Evolutionary conservation across 108 stramenopile species (phyloP).

Genomic region (Heterococcus sp.): DNA sequence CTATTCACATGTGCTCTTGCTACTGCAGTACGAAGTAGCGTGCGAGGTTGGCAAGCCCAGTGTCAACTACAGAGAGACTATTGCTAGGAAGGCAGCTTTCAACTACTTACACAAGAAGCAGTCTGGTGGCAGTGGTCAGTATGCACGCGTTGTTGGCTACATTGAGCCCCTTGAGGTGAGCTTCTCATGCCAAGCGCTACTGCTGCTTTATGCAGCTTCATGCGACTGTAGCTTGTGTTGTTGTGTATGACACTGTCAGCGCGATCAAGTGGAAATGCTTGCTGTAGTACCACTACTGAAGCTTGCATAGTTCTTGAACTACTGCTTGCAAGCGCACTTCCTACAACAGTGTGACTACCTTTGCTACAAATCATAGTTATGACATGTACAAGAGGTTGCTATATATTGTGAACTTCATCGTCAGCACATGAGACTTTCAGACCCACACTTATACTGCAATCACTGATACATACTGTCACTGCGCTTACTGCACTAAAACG

Average conservation of each 20-base stretch:
- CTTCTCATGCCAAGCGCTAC: constrained; percentile 41
- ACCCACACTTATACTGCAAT: neutral
- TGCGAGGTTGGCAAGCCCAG: constrained; percentile 82
- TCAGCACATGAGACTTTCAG: neutral
- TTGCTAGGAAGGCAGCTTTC: constrained; percentile 72
- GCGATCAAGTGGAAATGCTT: neutral
- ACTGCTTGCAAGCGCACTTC: too few species aligned
- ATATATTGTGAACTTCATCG: neutral
- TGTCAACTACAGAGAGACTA: constrained; percentile 98
- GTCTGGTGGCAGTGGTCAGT: constrained; percentile 96
- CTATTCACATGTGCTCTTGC: neutral
- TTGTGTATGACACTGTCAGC: neutral
- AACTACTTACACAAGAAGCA: constrained; percentile 99
- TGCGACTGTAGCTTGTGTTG: neutral
- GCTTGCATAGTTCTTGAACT: neutral
- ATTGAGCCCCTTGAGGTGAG: constrained; percentile 74
- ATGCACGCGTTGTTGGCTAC: constrained; percentile 90
- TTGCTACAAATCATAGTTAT: too few species aligned
- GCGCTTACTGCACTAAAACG: neutral
- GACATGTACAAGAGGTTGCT: neutral
- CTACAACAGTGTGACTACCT: too few species aligned
- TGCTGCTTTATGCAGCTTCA: neutral
- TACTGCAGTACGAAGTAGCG: constrained; percentile 81
- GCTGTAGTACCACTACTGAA: neutral
- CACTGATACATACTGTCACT: neutral